Base-by-base conservation (phyloP, 2,329 filamentous ascomycete genomes). In the Daldinia sp. region DNA sequence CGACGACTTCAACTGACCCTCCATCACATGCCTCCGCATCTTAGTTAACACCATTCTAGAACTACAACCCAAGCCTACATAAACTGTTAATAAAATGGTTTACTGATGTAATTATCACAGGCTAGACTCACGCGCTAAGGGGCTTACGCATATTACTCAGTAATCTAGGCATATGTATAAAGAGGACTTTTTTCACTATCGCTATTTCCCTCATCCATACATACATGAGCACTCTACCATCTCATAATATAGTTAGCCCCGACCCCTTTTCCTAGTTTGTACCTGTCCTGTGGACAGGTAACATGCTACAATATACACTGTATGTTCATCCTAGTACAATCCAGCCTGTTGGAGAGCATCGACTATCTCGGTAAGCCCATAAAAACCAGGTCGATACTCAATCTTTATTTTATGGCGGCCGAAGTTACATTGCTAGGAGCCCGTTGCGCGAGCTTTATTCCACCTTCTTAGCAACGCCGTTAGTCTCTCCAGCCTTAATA, bases 1-100 rank as follows among this genome's bases (percentile, higher is more conserved):
- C 60, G 28, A 54, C 65, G 10, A 56, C 53, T 18, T 67, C 64
- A 7, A 54, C 44, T 7, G 51, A 15, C 30, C 48, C 39, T 10
- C 60, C 57, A 2, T 54, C 58, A 23, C 42, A 64, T 12, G 26
- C 13, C 5, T 60, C 64, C n/a, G 12, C 48, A 6, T 60, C 61
- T 12, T 65, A 65, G 59, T 12, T 9, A 23, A 37, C 20, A 7
- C 33, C 3, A 26, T 20, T 35, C 20, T 7, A 26, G 50, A 18
- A 20, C 7, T 53, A 18, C 35, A 33, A 15, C 7, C 18, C 7
- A 18, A 5, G 28, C 26, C n/a, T 2, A 53, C 10, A 35, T 13
- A 3, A 30, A 20, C 6, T 12, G 20, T 23, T 12, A 23, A 23
- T 23, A 12, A 44, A 44, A 23, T 44, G 9, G 10, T 7, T 18